These are phyloP conservation scores for Pichia sorboxylosa DNA, from an alignment of 1,139 yeast species.

Conservation along the genomic window DNA sequence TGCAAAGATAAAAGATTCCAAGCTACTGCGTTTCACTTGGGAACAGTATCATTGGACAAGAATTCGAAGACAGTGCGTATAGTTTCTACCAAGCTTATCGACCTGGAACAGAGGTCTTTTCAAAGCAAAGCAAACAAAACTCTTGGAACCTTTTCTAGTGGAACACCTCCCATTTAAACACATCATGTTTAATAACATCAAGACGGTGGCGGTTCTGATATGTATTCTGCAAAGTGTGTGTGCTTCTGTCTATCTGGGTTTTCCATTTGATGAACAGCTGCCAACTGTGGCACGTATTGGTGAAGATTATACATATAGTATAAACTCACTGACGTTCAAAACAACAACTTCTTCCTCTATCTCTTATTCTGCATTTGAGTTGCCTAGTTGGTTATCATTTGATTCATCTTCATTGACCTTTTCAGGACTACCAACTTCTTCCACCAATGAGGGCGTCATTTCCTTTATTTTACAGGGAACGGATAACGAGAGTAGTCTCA, in stretches of 20 bases:
- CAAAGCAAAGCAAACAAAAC: too few relatives aligned
- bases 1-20: too few relatives aligned
- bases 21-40: too few relatives aligned
- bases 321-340: constrained; percentile 63
- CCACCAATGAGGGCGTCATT: constrained; percentile 27
- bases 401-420: constrained; percentile 51
- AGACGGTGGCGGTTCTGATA: not conserved
- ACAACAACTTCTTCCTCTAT: constrained; percentile 34
- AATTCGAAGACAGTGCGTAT: too few relatives aligned
- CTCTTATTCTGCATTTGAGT: constrained; percentile 40
- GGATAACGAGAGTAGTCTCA: constrained; percentile 40
- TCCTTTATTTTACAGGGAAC: constrained; percentile 47
- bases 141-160: too few relatives aligned
- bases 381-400: constrained; percentile 73
- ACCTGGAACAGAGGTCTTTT: too few relatives aligned
- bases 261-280: constrained; percentile 70
- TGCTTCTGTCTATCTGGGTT: constrained; percentile 46
- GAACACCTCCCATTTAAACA: too few relatives aligned
- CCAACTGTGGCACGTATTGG: constrained; percentile 80
- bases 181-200: too few relatives aligned
- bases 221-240: not conserved
- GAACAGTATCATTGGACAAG: too few relatives aligned
- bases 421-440: constrained; percentile 49
- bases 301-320: constrained; percentile 49
- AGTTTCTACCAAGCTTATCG: too few relatives aligned